Evolutionary conservation across 257 asterid genomes (phyloP), one percentile per base, ranked within the genome.

Genomic region (Petunia secreta): DNA sequence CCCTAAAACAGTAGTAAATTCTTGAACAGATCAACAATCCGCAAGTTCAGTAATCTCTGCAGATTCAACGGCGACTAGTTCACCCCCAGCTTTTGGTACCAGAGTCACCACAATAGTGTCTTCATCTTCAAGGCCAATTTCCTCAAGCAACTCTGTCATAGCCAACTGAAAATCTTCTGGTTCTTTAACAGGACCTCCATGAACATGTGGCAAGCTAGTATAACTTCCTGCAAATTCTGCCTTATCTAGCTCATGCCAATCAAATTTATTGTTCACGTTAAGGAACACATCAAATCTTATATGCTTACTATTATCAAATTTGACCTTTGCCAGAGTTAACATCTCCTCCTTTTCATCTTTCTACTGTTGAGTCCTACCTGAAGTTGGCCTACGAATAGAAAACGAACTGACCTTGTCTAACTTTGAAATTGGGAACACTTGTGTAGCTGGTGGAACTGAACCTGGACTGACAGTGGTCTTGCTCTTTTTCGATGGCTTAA

Each of bases 51-150:
- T 25, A 8, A 50, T 50, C 55, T 50, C 71, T 4, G 71, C 39
- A 36, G 11, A 37, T 4, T 34, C 40, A 63, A 63, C 8, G 69
- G 69, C 7, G 69, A 36, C n/a, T 4, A 63, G 13, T 9, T 40
- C 69, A 34, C 76, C 64, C 3, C 63, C 77, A 38, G 64, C 41
- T 43, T 43, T 84, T n/a, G 85, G 85, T 16, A 73, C 87, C 85
- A 84, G 74, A 77, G 81, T 69, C 58, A 84, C 87, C 83, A 81
- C 46, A 50, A 84, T 4, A 2, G 68, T 13, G 2, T 84, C 87
- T 15, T 84, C 87, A 3, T 73, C 85, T 60, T 81, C 87, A 43
- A n/a, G 83, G 37, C 78, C 80, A 41, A 81, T 40, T 2, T 84
- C 87, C 74, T 78, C 84, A 55, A 77, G 40, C 16, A 78, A 1